Percentiles rank a stretch among this genome's conserved stretches.
Evolutionary conservation across 2,329 filamentous ascomycete species (phyloP).

Genomic region (Cladosporium colombiae): DNA sequence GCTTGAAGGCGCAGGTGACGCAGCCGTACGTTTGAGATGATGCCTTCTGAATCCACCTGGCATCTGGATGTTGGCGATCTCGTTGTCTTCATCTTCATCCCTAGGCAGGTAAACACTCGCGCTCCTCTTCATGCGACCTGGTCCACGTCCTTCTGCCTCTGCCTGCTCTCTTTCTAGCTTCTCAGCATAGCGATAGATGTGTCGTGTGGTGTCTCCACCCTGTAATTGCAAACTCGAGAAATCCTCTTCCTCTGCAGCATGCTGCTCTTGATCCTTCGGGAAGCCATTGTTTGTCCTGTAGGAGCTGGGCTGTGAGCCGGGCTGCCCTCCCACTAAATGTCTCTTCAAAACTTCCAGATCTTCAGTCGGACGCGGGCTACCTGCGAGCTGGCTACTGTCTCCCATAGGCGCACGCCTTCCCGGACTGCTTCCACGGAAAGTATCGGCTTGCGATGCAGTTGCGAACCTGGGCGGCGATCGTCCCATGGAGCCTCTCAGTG

Average conservation of each 20-base stretch:
- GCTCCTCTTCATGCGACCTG: constrained; percentile 69
- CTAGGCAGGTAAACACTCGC: constrained; percentile 84
- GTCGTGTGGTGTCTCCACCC: constrained; percentile 89
- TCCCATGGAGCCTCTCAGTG: constrained; percentile 74
- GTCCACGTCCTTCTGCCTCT: constrained; percentile 61
- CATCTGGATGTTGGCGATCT: constrained; percentile 88
- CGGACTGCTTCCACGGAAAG: constrained; percentile 38
- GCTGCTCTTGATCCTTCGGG: constrained; percentile 31
- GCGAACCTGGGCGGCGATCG: constrained; percentile 66
- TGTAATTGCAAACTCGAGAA: constrained; percentile 93
- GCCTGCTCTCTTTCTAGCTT: constrained; percentile 81
- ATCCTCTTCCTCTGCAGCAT: constrained; percentile 63
- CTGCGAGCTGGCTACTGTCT: constrained; percentile 47
- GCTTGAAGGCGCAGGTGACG: constrained; percentile 51
- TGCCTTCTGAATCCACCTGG: constrained; percentile 93
- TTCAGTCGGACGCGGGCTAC: constrained; percentile 67
- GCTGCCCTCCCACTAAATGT: constrained; percentile 75
- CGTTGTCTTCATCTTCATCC: constrained; percentile 72
- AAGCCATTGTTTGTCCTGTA: constrained; percentile 28
- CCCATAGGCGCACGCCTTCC: constrained; percentile 60
- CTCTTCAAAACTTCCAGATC: constrained; percentile 89
- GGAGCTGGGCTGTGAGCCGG: constrained; percentile 37
- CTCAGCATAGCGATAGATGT: constrained; percentile 96
- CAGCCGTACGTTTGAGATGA: constrained; percentile 75
- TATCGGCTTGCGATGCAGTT: constrained; percentile 16